These are phyloP conservation scores for Sanghuangporus weigelae DNA, from an alignment of 1,284 basidiomycete species.

Conservation along the genomic window DNA sequence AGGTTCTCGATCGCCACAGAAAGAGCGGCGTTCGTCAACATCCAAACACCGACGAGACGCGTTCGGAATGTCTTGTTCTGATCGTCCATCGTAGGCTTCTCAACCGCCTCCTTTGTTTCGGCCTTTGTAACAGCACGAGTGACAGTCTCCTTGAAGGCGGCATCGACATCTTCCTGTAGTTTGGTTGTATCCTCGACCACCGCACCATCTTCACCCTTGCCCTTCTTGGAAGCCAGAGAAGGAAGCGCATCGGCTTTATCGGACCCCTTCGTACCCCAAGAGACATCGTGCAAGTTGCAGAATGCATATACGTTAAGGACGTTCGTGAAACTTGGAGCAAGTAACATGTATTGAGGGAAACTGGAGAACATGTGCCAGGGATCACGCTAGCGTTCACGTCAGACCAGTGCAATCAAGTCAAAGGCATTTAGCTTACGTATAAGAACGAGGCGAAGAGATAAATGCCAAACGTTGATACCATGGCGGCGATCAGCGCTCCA, in stretches of 20 bases:
- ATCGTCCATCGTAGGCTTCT: constrained; percentile 88
- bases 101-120: constrained; percentile 59
- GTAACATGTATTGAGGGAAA: constrained; percentile 86
- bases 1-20: constrained; percentile 83
- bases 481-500: constrained; percentile 81
- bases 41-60: constrained; percentile 81
- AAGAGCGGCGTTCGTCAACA: constrained; percentile 76
- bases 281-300: constrained; percentile 90
- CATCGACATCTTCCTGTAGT: constrained; percentile 85
- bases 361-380: constrained; percentile 99
- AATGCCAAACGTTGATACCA: constrained; percentile 87
- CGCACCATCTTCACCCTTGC: constrained; percentile 65
- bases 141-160: constrained; percentile 92
- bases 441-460: constrained; percentile 84
- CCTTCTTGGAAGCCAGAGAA: constrained; percentile 80
- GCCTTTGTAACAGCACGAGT: constrained; percentile 86
- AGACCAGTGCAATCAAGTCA: background rate
- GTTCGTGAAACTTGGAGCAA: constrained; percentile 91
- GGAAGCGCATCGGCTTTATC: constrained; percentile 96
- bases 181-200: constrained; percentile 81
- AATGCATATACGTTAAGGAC: constrained; percentile 96
- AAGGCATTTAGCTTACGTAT: constrained; percentile 56
- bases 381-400: constrained; percentile 56
- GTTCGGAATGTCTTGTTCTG: constrained; percentile 94
- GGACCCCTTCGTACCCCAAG: constrained; percentile 94